Conservation (phyloP, 306 rosid species). For the Quercus wislizeni region DNA sequence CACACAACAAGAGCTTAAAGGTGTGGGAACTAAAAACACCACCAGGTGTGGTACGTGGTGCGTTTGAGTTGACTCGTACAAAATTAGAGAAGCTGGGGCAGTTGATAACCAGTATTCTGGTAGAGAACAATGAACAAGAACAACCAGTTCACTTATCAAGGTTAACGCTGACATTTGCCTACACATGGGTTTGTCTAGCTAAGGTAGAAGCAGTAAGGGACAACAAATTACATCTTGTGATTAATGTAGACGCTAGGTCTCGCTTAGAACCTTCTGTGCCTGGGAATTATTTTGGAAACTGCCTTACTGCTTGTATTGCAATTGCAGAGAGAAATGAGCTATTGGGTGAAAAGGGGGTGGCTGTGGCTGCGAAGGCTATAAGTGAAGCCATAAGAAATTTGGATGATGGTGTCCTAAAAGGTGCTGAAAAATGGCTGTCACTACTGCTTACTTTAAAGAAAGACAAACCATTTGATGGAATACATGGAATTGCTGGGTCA, state of each 20-base stretch:
- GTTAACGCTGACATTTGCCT: conserved; percentile 17
- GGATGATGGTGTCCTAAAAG: background rate
- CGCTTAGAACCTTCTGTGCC: background rate
- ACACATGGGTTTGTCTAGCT: conserved; percentile 26
- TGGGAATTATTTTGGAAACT: conserved; percentile 24
- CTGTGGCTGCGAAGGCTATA: conserved; percentile 17
- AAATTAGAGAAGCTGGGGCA: background rate
- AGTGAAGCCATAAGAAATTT: conserved; percentile 15
- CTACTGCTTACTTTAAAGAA: too few species aligned
- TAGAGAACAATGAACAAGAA: background rate
- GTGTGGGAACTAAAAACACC: background rate
- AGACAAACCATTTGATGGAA: too few species aligned
- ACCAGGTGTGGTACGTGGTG: conserved; percentile 2
- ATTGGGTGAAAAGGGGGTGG: conserved; percentile 24
- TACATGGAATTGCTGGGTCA: too few species aligned
- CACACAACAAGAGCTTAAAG: conserved; percentile 13
- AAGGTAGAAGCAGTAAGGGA: conserved; percentile 16
- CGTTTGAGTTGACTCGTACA: background rate
- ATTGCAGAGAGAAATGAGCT: background rate
- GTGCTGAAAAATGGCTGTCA: too few species aligned
- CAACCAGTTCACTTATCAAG: background rate
- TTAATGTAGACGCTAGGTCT: conserved; percentile 12
- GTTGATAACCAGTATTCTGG: background rate
- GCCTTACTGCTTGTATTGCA: background rate
- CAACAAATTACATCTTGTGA: background rate